These are phyloP conservation scores for Retiboletus fuscus DNA, from an alignment of 1,284 basidiomycete genomes.

Conservation along the genomic window DNA sequence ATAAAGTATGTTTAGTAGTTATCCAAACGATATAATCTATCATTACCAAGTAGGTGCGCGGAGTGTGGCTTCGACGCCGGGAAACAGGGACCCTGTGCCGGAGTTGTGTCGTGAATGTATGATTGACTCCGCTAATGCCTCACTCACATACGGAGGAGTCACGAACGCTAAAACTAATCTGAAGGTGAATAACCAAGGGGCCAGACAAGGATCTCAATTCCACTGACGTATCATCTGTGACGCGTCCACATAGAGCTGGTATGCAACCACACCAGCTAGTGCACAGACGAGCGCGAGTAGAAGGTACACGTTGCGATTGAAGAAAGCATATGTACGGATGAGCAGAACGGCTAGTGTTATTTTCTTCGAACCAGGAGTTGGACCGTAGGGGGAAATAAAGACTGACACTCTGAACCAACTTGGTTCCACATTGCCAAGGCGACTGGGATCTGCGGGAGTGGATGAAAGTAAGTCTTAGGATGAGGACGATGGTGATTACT, in stretches of 20 bases:
- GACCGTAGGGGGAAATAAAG: constrained; percentile 13
- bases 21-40: constrained; percentile 19
- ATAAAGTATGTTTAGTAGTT: constrained; percentile 27
- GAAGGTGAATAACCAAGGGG: constrained; percentile 27
- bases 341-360: constrained; percentile 69
- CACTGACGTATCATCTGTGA: constrained; percentile 78
- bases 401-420: constrained; percentile 78
- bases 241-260: constrained; percentile 81
- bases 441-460: constrained; percentile 69
- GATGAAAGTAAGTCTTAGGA: constrained; percentile 19
- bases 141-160: constrained; percentile 67
- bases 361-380: constrained; percentile 34
- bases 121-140: not conserved
- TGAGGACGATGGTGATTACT: constrained; percentile 34
- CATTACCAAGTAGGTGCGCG: constrained; percentile 76
- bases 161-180: constrained; percentile 74
- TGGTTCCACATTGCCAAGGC: constrained; percentile 87
- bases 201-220: not conserved
- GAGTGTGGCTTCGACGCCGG: constrained; percentile 82
- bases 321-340: constrained; percentile 86
- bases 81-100: constrained; percentile 73
- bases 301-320: constrained; percentile 77
- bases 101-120: constrained; percentile 13
- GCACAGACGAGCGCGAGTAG: constrained; percentile 70
- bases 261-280: constrained; percentile 75